Evolutionary conservation across 257 asterid genomes (phyloP).

Genomic region (Hygrophila difformis): DNA sequence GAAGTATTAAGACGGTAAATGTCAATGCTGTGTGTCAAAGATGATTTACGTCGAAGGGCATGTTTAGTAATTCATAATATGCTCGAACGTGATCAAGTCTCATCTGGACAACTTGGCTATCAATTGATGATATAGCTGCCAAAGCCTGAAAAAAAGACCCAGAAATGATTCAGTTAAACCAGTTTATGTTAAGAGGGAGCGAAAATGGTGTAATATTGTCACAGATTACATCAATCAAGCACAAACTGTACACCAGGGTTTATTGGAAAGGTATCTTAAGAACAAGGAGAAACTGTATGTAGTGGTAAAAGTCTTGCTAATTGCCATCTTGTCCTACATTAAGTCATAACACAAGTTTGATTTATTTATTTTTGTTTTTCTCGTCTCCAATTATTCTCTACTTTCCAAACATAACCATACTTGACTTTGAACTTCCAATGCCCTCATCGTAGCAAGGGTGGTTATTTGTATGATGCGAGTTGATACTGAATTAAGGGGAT

Average conservation of each 20-base stretch:
- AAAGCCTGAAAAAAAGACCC: slow-evolving; percentile 57
- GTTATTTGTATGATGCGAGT: too few species aligned
- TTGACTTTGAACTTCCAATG: too few species aligned
- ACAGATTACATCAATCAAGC: neutral
- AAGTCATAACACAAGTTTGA: too few species aligned
- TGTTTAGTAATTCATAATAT: slow-evolving; percentile 80
- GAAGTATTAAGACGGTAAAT: neutral
- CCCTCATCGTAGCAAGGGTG: too few species aligned
- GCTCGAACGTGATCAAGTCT: slow-evolving; percentile 86
- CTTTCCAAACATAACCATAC: too few species aligned
- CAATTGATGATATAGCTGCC: slow-evolving; percentile 85
- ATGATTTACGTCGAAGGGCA: slow-evolving; percentile 89
- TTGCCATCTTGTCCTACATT: neutral
- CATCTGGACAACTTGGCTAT: slow-evolving; percentile 69
- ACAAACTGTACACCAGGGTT: neutral
- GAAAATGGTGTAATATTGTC: slow-evolving; percentile 9
- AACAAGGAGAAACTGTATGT: neutral
- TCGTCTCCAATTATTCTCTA: too few species aligned
- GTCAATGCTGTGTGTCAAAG: neutral
- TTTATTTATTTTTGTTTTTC: too few species aligned
- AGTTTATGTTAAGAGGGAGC: slow-evolving; percentile 9
- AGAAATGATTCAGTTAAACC: slow-evolving; percentile 12
- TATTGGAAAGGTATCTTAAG: neutral
- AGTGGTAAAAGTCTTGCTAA: neutral
- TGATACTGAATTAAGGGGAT: too few species aligned